Evolutionary conservation across 345 rosid species (phyloP), one percentile per base, ranked within the genome.

Genomic region (Gossypium arboreum): DNA sequence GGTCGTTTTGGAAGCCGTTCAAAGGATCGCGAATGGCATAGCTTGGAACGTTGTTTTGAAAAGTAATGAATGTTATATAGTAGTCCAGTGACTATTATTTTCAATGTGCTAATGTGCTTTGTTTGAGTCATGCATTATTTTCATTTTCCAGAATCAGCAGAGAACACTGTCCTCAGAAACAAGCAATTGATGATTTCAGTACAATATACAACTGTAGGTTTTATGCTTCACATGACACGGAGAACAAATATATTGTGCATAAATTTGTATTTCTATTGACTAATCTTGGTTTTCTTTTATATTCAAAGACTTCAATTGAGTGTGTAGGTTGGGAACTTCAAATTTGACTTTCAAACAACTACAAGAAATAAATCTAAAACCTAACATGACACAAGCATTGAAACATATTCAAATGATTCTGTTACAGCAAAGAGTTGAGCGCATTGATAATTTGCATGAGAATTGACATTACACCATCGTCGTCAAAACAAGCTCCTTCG

Each of bases 21-120:
- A 63, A 94, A 90, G 88, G 98, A 92, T 85, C 87, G 91, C 72
- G 94, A 94, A 55, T 90, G 98, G 98, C 98, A 92, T 83, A 90
- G 84, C 79, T 75, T 94, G 77, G 93, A 89, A 52, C 96, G 97
- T 44, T 94, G 90, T 78, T 92, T 90, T 73, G 91, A 92, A 41
- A 92, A 89, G 98, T 94, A 80, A 34, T 18, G 50, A 57, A 69
- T 34, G 39, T 34, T 34, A 34, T 34, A 34, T 4, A 4, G 39
- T 34, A 34, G 39, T 4, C 6, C 1, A 48, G 39, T 57, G 15
- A 66, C 12, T 34, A 48, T 69, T 55, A 34, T 74, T 68, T 25
- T 34, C 7, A 29, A 52, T 67, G 58, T 76, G 63, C 11, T 20
- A 29, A 72, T 67, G 20, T 67, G 56, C 47, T 66, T 52, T 25